Evolutionary conservation across 1,284 basidiomycete species (phyloP), one percentile per base, ranked within the genome.

Genomic region (Pascua guehoae): DNA sequence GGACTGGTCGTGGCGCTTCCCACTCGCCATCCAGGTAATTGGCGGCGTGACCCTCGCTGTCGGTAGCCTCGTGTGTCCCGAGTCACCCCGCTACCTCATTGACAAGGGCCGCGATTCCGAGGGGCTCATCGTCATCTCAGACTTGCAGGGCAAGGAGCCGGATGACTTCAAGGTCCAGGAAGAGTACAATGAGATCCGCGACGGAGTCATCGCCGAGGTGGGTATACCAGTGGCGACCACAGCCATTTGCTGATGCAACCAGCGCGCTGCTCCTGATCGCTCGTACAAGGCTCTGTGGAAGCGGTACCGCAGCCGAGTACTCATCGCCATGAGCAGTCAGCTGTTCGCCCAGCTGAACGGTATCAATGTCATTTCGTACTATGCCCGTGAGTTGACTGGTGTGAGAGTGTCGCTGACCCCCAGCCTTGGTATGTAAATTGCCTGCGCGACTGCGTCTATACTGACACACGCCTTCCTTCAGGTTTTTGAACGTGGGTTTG

Each of bases 321-420:
- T 97, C 63, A 86, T 98, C 58, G 95, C 94, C n/a, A 95, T 95
- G 91, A 93, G 91, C 16, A 91, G 91, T 61, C 95, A 98, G 75
- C 88, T 89, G 56, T 97, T 97, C 75, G 94, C 94, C 48, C 95
- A 97, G 76, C 79, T 97, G 87, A 92, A 93, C 71, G 91, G 91
- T 57, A 92, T 94, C 67, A 93, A 92, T 70, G 91, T 94, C 55
- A 94, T 97, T 32, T 92, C 89, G 5, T 97, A 96, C 75, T 97
- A 96, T 77, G 91, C 91, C 45, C 89, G 88, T 75, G 50, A 70
- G 73, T 70, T 11, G 7, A 18, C 4, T 17, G 1, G 4, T 43
- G 10, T 12, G 9, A 5, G 16, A 15, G 15, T 36, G 12, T 24
- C 4, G 49, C 58, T 60, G 50, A 60, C 51, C 24, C 1, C 8